Conservation (phyloP, 2,329 filamentous ascomycete genomes). For the Leptoxyphium fumago region DNA sequence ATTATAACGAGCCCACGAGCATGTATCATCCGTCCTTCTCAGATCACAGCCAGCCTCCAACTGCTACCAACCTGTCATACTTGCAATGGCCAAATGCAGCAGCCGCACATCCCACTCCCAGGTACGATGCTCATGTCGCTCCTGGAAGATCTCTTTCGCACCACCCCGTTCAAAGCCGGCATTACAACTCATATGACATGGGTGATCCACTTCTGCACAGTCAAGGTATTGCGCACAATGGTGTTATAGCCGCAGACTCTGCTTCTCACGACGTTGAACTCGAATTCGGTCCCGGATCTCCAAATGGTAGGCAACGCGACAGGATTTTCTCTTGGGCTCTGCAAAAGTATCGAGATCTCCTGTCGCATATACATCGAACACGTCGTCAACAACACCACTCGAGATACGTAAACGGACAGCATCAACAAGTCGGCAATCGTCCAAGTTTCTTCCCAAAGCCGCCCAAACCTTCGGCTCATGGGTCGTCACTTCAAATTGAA, state of each 20-base stretch:
- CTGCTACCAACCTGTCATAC: slow-evolving; percentile 6
- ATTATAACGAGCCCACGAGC: slow-evolving; percentile 13
- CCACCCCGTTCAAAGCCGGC: slow-evolving; percentile 5
- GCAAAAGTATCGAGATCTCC: slow-evolving; percentile 33
- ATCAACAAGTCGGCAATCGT: slow-evolving; percentile 29
- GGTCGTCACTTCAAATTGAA: slow-evolving; percentile 23
- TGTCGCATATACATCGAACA: slow-evolving; percentile 33
- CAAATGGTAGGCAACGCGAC: slow-evolving; percentile 29
- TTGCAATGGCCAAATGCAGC: slow-evolving; percentile 3
- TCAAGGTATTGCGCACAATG: background rate
- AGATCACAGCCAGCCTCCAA: slow-evolving; percentile 1
- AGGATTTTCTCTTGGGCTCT: slow-evolving; percentile 31
- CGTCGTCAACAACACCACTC: slow-evolving; percentile 24
- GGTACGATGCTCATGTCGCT: background rate
- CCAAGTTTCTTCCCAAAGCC: slow-evolving; percentile 48
- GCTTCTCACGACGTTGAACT: background rate
- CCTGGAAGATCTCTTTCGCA: background rate
- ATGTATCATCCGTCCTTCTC: slow-evolving; percentile 8
- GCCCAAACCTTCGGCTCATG: slow-evolving; percentile 40
- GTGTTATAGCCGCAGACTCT: background rate
- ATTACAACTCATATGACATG: slow-evolving; percentile 2
- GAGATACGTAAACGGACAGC: slow-evolving; percentile 23
- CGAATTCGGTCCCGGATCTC: slow-evolving; percentile 28
- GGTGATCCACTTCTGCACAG: background rate
- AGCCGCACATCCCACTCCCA: background rate